A percentile compares a stretch with the other conserved stretches of the same genome.
Evolutionary conservation across 805 yeast species (phyloP).

Genomic region (Wickerhamiella domercqiae): DNA sequence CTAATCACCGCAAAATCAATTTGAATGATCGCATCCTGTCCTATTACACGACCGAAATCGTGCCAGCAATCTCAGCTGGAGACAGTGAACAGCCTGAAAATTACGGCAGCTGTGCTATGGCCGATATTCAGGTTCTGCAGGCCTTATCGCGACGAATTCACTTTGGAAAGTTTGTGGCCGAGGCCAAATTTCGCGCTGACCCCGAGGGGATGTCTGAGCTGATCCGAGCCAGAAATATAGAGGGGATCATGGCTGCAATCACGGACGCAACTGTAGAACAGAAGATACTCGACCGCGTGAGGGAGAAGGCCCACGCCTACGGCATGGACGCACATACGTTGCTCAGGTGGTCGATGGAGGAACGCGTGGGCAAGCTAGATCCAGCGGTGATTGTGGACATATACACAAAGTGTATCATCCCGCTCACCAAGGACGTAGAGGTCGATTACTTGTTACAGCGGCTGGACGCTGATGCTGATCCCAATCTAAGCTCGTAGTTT

Average conservation of each 20-base stretch:
- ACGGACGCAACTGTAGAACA: constrained; percentile 81
- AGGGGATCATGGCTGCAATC: constrained; percentile 64
- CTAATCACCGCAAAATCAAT: constrained; percentile 57
- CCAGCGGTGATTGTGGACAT: constrained; percentile 71
- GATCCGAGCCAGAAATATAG: constrained; percentile 48
- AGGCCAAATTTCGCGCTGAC: constrained; percentile 69
- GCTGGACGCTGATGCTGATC: constrained; percentile 33
- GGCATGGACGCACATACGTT: constrained; percentile 65
- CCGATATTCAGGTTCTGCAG: constrained; percentile 79
- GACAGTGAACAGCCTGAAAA: constrained; percentile 69
- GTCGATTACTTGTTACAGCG: constrained; percentile 79
- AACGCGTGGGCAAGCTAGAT: constrained; percentile 52
- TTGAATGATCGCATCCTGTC: constrained; percentile 55
- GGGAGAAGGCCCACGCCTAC: constrained; percentile 68
- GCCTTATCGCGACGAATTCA: constrained; percentile 84
- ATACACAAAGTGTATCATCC: constrained; percentile 79
- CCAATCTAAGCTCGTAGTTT: no score
- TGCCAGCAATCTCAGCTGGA: constrained; percentile 55
- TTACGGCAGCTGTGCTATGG: constrained; percentile 67
- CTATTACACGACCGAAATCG: constrained; percentile 56
- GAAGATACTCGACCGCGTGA: constrained; percentile 61
- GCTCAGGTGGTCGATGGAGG: constrained; percentile 21
- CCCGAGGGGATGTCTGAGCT: constrained; percentile 44
- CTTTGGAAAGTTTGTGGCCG: constrained; percentile 96
- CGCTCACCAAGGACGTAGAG: constrained; percentile 89